Evolutionary conservation across 169 alveolate genomes (phyloP), one percentile per base, ranked within the genome.

Genomic region (Plasmodium knowlesi): DNA sequence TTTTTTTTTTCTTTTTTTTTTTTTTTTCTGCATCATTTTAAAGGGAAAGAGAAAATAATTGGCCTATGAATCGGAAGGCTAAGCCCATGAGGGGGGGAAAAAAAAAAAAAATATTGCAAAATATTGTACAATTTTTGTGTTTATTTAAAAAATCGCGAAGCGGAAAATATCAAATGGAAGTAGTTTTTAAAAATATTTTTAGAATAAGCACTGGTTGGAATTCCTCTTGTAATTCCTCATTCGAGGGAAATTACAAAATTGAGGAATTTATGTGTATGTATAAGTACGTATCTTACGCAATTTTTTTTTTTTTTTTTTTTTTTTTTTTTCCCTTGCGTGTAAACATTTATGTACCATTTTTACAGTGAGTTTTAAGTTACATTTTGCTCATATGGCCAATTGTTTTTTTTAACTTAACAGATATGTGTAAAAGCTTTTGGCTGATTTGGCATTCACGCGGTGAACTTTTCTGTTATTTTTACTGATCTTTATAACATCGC

Each of bases 151-250:
- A 67, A 67, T 67, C 5, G 76, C 41, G 76, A 25, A 67, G 76
- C 76, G 76, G 76, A 67, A 67, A 67, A 67, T 67, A 67, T 67
- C 76, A 67, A 28, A 67, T 67, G 30, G 30, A 67, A 67, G 76
- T 67, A 39, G 76, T 67, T 10, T 67, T 67, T 22, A 67, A 67
- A 67, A 19, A 57, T 57, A 30, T n/a, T n/a, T 57, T 57, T n/a
- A 57, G 4, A 67, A 67, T 14, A 50, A 14, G 61, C n/a, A 6
- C 76, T 28, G 37, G 76, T 67, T 67, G 19, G 76, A 22, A 67
- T 5, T 25, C 76, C 76, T 22, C 22, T 22, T 67, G 34, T 4
- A 67, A 67, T 67, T 67, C 9, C 37, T 67, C 76, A 28, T 25
- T 67, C 76, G 37, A 28, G 76, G 76, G 37, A 67, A 67, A 67